Evolutionary conservation across 2,329 filamentous ascomycete genomes (phyloP).

Genomic region (Sporothrix luriei): DNA sequence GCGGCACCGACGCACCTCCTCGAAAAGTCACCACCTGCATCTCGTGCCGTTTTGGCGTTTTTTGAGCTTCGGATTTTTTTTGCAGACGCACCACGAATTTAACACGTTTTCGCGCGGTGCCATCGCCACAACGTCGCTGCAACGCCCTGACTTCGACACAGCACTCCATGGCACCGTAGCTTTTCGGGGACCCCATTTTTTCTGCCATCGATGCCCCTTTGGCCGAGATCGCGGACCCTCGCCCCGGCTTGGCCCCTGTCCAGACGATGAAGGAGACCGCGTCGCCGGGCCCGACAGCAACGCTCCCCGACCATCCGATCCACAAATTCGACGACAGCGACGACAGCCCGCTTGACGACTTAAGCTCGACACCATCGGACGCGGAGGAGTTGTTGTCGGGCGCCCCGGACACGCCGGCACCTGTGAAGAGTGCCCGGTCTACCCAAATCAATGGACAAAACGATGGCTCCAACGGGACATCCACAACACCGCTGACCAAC

Average conservation of each 20-base stretch:
- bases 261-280: constrained; percentile 63
- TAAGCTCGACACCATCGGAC: constrained; percentile 27
- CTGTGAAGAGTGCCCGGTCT: background rate
- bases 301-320: constrained; percentile 41
- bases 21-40: constrained; percentile 23
- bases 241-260: constrained; percentile 47
- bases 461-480: background rate
- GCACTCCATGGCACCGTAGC: constrained; percentile 50
- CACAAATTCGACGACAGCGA: constrained; percentile 28
- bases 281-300: constrained; percentile 54
- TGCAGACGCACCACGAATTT: constrained; percentile 53
- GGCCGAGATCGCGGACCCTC: constrained; percentile 57
- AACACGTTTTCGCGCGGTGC: constrained; percentile 50
- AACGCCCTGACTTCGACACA: constrained; percentile 58
- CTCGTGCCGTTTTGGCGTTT: constrained; percentile 39
- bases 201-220: constrained; percentile 59
- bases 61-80: constrained; percentile 48
- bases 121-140: constrained; percentile 53
- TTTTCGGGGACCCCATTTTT: constrained; percentile 60
- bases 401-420: constrained; percentile 27
- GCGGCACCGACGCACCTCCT: constrained; percentile 9
- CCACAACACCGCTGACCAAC: constrained; percentile 32
- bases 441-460: background rate
- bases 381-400: constrained; percentile 28
- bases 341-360: constrained; percentile 28